Evolutionary conservation across 2,329 filamentous ascomycete species (phyloP).

Genomic region (Ophiostoma australiae): DNA sequence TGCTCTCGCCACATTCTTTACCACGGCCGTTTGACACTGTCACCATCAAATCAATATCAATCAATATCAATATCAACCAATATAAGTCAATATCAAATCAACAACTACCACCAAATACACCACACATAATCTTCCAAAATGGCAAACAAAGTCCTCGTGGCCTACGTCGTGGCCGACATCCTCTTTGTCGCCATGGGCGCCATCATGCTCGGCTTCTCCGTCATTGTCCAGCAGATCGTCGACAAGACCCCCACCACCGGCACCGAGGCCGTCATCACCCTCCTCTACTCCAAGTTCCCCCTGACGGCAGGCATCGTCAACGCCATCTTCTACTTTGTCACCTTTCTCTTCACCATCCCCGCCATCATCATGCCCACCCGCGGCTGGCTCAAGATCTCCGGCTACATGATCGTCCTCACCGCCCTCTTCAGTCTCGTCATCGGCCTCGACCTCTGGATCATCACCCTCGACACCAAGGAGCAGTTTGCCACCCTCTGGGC

Average conservation of each 20-base stretch:
- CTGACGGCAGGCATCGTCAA: conserved; percentile 65
- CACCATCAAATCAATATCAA: background rate
- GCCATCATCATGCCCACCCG: conserved; percentile 64
- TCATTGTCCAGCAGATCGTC: conserved; percentile 47
- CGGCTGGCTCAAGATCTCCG: conserved; percentile 65
- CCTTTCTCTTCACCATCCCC: conserved; percentile 65
- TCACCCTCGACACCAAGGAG: conserved; percentile 63
- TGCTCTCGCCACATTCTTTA: background rate
- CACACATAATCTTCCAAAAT: conserved; percentile 33
- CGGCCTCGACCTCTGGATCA: conserved; percentile 65
- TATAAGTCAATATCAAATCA: background rate
- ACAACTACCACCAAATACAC: background rate
- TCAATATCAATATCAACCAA: background rate
- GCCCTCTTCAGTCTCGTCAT: conserved; percentile 60
- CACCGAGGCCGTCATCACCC: conserved; percentile 45
- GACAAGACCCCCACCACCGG: conserved; percentile 43
- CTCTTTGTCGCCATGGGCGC: conserved; percentile 52
- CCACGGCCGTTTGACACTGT: background rate
- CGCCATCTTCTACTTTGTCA: conserved; percentile 64
- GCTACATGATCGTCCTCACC: conserved; percentile 58
- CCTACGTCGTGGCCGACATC: conserved; percentile 45
- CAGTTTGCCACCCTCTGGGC: conserved; percentile 59
- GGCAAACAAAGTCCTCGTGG: conserved; percentile 52
- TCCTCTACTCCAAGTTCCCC: conserved; percentile 52
- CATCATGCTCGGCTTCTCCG: conserved; percentile 51